Conservation (phyloP, 129 eudicot genomes). For the Artemisia tridentata region DNA sequence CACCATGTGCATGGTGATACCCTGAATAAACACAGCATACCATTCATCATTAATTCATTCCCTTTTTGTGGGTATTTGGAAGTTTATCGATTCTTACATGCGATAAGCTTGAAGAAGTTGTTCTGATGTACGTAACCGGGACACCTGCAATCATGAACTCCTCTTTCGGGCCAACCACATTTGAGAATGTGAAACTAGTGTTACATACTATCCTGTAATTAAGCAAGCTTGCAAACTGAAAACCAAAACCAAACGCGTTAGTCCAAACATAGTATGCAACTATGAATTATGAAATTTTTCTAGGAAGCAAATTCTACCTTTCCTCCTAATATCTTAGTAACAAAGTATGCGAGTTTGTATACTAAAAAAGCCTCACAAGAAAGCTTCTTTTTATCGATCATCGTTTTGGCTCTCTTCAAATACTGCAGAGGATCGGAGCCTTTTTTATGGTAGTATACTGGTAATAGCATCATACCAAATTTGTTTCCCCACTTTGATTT, state of each 20-base stretch:
- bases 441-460: conserved; percentile 51
- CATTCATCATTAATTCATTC: conserved; percentile 4
- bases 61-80: background rate
- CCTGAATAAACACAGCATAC: conserved; percentile 41
- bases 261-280: background rate
- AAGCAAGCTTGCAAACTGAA: conserved; percentile 58
- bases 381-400: conserved; percentile 74
- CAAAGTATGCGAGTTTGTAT: conserved; percentile 43
- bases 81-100: conserved; percentile 45
- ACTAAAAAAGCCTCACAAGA: conserved; percentile 67
- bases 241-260: background rate
- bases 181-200: conserved; percentile 70
- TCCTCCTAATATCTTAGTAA: conserved; percentile 50
- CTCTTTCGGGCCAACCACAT: conserved; percentile 72
- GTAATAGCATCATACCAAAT: conserved; percentile 68
- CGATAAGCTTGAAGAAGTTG: conserved; percentile 53
- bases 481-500: conserved; percentile 74
- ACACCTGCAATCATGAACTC: conserved; percentile 58
- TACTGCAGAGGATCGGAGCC: conserved; percentile 54
- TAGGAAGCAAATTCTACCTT: conserved; percentile 38
- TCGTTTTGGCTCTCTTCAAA: conserved; percentile 59
- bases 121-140: conserved; percentile 58
- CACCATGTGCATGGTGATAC: conserved; percentile 83
- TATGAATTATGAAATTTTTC: background rate
- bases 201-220: conserved; percentile 64